Evolutionary conservation across 1,284 basidiomycete genomes (phyloP).

Genomic region (Leccinum solheimii): DNA sequence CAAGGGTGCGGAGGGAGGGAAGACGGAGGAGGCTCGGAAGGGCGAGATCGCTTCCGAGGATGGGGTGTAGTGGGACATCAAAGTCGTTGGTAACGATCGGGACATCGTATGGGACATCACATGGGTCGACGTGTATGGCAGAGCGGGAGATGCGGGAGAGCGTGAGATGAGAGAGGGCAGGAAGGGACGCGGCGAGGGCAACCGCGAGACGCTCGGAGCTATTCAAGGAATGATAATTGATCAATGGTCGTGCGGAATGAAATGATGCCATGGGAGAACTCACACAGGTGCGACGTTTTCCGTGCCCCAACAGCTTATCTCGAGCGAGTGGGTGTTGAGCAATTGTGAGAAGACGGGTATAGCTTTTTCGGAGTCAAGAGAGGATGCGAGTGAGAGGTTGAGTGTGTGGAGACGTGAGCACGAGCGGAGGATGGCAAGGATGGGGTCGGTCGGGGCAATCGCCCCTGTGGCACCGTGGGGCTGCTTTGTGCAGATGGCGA

Average conservation of each 20-base stretch:
- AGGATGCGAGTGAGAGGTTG: constrained; percentile 52
- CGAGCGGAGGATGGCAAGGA: constrained; percentile 50
- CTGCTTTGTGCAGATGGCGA: constrained; percentile 52
- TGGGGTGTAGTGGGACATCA: constrained; percentile 57
- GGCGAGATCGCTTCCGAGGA: constrained; percentile 55
- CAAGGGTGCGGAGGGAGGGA: constrained; percentile 57
- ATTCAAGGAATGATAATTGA: constrained; percentile 9
- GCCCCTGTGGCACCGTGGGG: constrained; percentile 38
- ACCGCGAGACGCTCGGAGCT: constrained; percentile 74
- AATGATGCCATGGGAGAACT: constrained; percentile 27
- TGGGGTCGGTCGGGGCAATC: constrained; percentile 41
- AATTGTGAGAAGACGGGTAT: constrained; percentile 56
- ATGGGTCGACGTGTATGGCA: constrained; percentile 53
- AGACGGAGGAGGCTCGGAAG: constrained; percentile 66
- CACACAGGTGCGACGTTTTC: constrained; percentile 60
- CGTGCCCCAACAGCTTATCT: constrained; percentile 54
- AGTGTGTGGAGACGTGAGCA: constrained; percentile 53
- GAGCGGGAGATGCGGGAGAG: constrained; percentile 68
- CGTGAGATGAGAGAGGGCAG: constrained; percentile 54
- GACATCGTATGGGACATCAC: constrained; percentile 38
- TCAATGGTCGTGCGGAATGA: not conserved
- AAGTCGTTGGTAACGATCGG: constrained; percentile 63
- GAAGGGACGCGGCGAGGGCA: constrained; percentile 63
- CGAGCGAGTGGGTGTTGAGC: constrained; percentile 42
- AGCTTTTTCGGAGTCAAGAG: constrained; percentile 47